These are phyloP conservation scores for Heterobasidion annosum DNA, from an alignment of 1,284 basidiomycete species.

Conservation along the genomic window DNA sequence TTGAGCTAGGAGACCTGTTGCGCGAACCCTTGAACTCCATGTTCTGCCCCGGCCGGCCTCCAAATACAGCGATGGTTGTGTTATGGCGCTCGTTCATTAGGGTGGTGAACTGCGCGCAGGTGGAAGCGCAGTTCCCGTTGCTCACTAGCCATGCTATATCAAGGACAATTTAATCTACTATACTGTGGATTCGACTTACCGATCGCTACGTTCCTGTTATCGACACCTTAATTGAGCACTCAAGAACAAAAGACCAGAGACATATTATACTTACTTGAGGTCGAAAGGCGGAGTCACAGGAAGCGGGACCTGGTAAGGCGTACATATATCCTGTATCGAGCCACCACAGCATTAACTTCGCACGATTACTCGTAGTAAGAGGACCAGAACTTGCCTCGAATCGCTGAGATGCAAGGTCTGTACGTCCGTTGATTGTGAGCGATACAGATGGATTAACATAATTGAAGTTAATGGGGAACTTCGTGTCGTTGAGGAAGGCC, in stretches of 20 bases:
- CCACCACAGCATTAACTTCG: too few species aligned
- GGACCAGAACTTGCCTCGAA: conserved; percentile 24
- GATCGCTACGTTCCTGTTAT: conserved; percentile 40
- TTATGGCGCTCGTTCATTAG: conserved; percentile 51
- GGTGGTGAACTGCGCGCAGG: conserved; percentile 58
- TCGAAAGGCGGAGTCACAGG: conserved; percentile 8
- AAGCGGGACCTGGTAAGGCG: conserved; percentile 28
- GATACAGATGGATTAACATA: conserved; percentile 40
- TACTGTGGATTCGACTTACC: conserved; percentile 18
- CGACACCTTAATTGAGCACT: too few species aligned
- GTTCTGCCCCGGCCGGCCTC: conserved; percentile 42
- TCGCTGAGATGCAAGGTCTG: conserved; percentile 46
- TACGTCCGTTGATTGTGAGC: conserved; percentile 35
- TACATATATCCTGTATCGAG: conserved; percentile 22
- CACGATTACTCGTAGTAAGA: background rate
- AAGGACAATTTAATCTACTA: background rate
- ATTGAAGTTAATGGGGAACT: conserved; percentile 32
- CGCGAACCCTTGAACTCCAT: conserved; percentile 47
- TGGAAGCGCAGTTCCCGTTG: conserved; percentile 52
- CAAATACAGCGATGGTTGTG: conserved; percentile 50
- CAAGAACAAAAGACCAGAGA: background rate
- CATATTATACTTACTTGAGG: background rate
- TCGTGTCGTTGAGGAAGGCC: conserved; percentile 46
- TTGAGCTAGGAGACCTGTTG: background rate
- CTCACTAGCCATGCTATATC: conserved; percentile 18